Evolutionary conservation across 2,329 filamentous ascomycete species (phyloP), one percentile per base, ranked within the genome.

Genomic region (Aspergillus ochraceus): DNA sequence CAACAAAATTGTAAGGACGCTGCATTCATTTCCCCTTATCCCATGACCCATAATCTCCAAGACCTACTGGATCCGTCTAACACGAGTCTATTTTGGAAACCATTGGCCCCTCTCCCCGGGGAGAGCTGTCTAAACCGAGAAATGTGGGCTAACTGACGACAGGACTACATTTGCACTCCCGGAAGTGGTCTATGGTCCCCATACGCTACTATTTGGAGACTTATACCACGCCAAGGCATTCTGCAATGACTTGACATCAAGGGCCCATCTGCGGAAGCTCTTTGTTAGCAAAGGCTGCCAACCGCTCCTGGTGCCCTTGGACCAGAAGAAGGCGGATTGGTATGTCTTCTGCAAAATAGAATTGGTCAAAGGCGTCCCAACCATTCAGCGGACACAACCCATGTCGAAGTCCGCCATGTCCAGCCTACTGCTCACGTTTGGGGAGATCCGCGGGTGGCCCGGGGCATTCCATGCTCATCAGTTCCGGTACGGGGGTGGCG

Each of bases 141-240:
- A 22, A 22, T 22, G 22, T 22, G 22, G 36, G 49, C 55, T 57
- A 56, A 52, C 50, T 29, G 2, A 54, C 36, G 57, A 36, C 45
- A 66, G 65, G 45, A 68, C 58, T 22, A 68, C 60, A 11, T 68
- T 67, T 61, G 30, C 55, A 49, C 58, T 67, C 32, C 62, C 62
- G 6, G 60, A 68, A 50, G 60, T 68, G 10, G 52, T 68, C 58
- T 66, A 65, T n/a, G 53, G 60, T 3, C 64, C 60, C 14, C 52
- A 66, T 56, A 59, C 52, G n/a, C 55, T 65, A 6, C 54, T 65
- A 8, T 58, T 61, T 8, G 51, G 56, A 9, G 58, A 66, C 19
- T 49, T 68, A 11, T 66, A 66, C 39, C 53, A 67, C 49, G 56
- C 59, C n/a, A 17, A 55, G 24, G 59, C 55, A 26, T 68, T 68